These are phyloP conservation scores for Myxozyma udenii DNA, from an alignment of 805 yeast species.

Conservation along the genomic window DNA sequence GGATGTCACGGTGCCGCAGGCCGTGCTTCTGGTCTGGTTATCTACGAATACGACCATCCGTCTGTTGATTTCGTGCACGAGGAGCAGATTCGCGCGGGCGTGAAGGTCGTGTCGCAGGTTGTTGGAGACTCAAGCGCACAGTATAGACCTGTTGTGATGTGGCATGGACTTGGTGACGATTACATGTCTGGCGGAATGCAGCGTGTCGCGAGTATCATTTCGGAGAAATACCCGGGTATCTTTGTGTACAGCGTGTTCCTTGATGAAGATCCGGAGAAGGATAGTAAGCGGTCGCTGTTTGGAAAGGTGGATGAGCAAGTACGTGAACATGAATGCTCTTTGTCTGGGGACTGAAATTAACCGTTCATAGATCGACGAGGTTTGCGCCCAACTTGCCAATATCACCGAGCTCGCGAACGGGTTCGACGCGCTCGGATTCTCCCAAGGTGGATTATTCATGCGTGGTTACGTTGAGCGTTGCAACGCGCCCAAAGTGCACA, in stretches of 20 bases:
- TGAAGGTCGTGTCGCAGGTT: too few relatives aligned
- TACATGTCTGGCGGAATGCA: conserved; percentile 61
- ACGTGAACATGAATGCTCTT: too few relatives aligned
- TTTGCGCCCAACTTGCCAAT: conserved; percentile 51
- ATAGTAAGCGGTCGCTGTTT: conserved; percentile 53
- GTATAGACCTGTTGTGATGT: conserved; percentile 56
- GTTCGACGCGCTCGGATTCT: conserved; percentile 72
- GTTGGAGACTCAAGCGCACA: too few relatives aligned
- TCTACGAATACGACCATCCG: too few relatives aligned
- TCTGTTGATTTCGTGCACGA: too few relatives aligned
- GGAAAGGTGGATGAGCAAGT: conserved; percentile 58
- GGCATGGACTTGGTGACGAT: conserved; percentile 85
- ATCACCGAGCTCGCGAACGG: conserved; percentile 52
- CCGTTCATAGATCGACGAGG: conserved; percentile 42
- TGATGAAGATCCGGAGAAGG: conserved; percentile 49
- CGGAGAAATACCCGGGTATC: conserved; percentile 48
- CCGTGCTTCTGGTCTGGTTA: too few relatives aligned
- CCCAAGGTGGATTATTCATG: conserved; percentile 82
- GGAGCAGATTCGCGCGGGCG: too few relatives aligned
- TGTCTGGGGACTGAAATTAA: too few relatives aligned
- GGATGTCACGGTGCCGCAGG: too few relatives aligned
- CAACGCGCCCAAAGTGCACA: conserved; percentile 44
- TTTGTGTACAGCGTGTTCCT: conserved; percentile 54
- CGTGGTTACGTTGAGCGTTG: conserved; percentile 65
- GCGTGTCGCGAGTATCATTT: conserved; percentile 45